Percentiles rank a stretch among this genome's conserved stretches.
phyloP scores from a whole-genome alignment of 2,329 filamentous ascomycete species.

The Aspergillus sp. region DNA sequence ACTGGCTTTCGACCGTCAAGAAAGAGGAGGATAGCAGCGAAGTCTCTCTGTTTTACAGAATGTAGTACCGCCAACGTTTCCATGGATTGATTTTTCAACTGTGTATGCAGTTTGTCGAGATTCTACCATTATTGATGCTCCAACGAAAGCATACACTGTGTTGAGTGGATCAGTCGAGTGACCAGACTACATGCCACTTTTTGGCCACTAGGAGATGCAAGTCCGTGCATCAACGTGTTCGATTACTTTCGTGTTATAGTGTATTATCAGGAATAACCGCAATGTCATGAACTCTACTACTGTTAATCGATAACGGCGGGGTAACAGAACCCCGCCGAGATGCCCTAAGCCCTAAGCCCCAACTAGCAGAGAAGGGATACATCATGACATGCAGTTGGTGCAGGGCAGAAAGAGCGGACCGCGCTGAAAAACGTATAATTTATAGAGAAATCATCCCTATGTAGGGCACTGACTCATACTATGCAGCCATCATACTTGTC shows the following conservation, averaged over 20 bases:
- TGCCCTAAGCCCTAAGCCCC: conserved; percentile 38
- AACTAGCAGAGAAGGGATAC: background rate
- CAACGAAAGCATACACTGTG: too few species aligned
- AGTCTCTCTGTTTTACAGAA: background rate
- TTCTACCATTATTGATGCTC: too few species aligned
- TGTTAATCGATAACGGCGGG: conserved; percentile 17
- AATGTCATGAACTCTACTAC: background rate
- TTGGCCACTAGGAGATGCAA: too few species aligned
- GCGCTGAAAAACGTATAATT: background rate
- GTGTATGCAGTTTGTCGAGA: too few species aligned
- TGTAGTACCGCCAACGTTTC: background rate
- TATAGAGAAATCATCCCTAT: background rate
- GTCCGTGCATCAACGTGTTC: background rate
- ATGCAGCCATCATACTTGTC: background rate
- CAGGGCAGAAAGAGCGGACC: background rate
- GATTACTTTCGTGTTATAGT: background rate
- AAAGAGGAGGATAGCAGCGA: conserved; percentile 13
- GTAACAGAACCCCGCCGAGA: conserved; percentile 23
- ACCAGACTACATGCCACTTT: too few species aligned
- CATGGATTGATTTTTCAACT: too few species aligned
- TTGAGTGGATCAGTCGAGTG: too few species aligned
- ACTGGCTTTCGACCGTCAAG: conserved; percentile 25
- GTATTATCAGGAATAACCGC: background rate
- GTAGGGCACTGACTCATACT: background rate
- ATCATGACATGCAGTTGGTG: background rate